Evolutionary conservation across 2,329 filamentous ascomycete species (phyloP).

Genomic region (Beauveria sp.): DNA sequence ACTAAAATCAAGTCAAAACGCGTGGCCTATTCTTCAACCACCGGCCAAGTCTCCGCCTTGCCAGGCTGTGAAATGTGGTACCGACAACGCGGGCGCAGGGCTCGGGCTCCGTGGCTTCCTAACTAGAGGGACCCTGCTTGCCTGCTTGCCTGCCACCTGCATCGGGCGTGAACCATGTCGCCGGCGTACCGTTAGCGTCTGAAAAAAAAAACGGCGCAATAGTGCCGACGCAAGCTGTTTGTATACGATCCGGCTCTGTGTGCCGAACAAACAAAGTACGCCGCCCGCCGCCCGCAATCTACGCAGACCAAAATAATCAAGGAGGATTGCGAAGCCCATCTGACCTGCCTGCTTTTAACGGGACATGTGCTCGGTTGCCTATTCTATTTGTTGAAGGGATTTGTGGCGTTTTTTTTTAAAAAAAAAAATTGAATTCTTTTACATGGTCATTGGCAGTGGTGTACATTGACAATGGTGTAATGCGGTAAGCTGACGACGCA

Average conservation of each 20-base stretch:
- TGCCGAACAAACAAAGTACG: no score
- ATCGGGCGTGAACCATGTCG: neutral
- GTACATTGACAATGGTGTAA: neutral
- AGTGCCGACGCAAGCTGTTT: neutral
- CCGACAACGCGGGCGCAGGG: neutral
- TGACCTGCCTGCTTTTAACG: neutral
- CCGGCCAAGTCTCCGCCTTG: neutral
- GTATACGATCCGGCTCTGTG: no score
- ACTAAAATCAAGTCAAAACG: neutral
- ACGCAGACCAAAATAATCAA: no score
- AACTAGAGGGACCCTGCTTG: neutral
- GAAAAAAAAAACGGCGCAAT: neutral
- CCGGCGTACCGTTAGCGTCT: neutral
- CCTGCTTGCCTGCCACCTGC: no score
- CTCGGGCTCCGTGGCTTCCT: neutral
- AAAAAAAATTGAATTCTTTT: no score
- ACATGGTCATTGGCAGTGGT: no score
- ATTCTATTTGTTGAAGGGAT: neutral
- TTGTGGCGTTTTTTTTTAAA: no score
- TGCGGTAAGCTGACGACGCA: slow-evolving; percentile 1
- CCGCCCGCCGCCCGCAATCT: no score
- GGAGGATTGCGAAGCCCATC: neutral
- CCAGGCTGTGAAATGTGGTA: neutral
- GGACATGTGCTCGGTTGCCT: neutral
- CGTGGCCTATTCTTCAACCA: neutral